Base-by-base conservation (phyloP, 1,139 yeast genomes). In the Debaryomyces robertsiae region DNA sequence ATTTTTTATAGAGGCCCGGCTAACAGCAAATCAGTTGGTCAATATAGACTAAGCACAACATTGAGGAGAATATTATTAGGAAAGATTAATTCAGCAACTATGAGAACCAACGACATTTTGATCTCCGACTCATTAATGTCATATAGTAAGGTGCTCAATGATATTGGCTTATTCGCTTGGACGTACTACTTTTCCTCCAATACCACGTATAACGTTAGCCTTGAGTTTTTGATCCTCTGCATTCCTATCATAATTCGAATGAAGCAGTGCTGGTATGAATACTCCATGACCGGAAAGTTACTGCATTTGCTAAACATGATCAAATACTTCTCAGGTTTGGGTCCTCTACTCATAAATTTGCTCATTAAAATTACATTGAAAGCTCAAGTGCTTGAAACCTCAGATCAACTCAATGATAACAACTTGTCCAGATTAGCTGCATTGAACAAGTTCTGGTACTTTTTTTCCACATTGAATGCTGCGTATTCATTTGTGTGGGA, bases 401-500 rank as follows among this genome's bases (percentile, higher is more conserved):
- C 41, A 44, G 41, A 46, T 31, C 30, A 39, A 38, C 22, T 49
- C 49, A 32, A 55, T 51, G 43, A 38, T 42, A n/a, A 36, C 6
- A 44, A 33, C 6, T 33, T 48, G n/a, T 44, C 60, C 27, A 47
- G 51, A 2, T 50, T 61, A 16, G 50, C 57, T 14, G 43, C 32
- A 28, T 40, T 61, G 19, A 59, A 56, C 41, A 46, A 22, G 14
- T 61, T 73, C 55, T 82, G 88, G 90, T 69, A 76, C 36, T 36
- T 77, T 1, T 58, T 73, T 1, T 71, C 80, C 11, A 60, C 82
- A 3, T 50, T 87, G 33, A 89, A 86, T 57, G 84, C 97, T 0
- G 54, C 79, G 1, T 93, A 86, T 58, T 78, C 95, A 14, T 86
- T 87, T 48, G 66, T 81, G 40, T 93, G 98, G 98, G 98, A 93